These are phyloP conservation scores for Leptographium radiaticola DNA, from an alignment of 2,329 filamentous ascomycete genomes.

Conservation along the genomic window DNA sequence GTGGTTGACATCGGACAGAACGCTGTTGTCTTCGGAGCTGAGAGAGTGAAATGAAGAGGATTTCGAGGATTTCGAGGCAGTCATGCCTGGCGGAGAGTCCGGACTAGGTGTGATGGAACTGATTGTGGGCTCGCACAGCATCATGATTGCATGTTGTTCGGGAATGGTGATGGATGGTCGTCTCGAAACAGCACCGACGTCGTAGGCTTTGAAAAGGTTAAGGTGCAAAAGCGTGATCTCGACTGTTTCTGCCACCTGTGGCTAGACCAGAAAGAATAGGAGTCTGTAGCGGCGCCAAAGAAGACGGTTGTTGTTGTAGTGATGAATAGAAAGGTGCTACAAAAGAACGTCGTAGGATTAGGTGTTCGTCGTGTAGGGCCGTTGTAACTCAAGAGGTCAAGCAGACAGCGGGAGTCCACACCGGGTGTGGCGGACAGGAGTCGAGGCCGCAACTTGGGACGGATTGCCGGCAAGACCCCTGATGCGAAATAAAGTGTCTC, in stretches of 20 bases:
- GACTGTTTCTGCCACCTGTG: too few species aligned
- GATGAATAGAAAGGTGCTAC: background rate
- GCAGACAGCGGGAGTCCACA: too few species aligned
- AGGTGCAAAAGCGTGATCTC: too few species aligned
- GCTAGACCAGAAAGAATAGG: too few species aligned
- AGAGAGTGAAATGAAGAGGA: slow-evolving; percentile 79
- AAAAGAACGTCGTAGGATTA: background rate
- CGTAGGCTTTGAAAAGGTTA: too few species aligned
- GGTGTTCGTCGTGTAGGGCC: background rate
- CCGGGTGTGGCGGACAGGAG: background rate
- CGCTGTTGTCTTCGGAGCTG: slow-evolving; percentile 58
- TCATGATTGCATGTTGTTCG: slow-evolving; percentile 19
- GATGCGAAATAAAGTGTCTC: slow-evolving; percentile 2
- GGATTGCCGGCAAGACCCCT: background rate
- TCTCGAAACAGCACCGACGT: too few species aligned
- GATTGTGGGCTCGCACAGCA: slow-evolving; percentile 25
- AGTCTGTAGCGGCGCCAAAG: too few species aligned
- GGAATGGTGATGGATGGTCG: background rate
- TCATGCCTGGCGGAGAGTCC: slow-evolving; percentile 66
- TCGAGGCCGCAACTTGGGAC: background rate
- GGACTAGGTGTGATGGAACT: slow-evolving; percentile 32
- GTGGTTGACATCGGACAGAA: slow-evolving; percentile 61
- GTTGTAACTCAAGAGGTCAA: background rate
- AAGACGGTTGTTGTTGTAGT: background rate
- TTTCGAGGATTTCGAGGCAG: slow-evolving; percentile 75